Evolutionary conservation across 192 early-diverging fungal species (phyloP).

Genomic region (Backusella luteola): DNA sequence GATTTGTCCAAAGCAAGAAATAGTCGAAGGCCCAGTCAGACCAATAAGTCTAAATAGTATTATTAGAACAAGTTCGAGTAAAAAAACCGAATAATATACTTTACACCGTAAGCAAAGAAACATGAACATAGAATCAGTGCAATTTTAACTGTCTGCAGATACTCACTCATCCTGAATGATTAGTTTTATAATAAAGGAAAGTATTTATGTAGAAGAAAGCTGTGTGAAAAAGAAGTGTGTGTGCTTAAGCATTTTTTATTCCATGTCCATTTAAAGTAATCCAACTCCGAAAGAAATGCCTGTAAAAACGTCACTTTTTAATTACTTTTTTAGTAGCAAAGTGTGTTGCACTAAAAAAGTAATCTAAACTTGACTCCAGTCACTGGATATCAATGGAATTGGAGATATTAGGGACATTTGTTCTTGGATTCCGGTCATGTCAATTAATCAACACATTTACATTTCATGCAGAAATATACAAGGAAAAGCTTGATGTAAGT

Average conservation of each 20-base stretch:
- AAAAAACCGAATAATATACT: neutral
- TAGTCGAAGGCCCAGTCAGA: slow-evolving; percentile 33
- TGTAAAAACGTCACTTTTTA: neutral
- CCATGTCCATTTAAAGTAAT: neutral
- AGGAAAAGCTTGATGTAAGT: too few relatives aligned
- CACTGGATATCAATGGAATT: neutral
- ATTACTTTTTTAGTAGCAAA: neutral
- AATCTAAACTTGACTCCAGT: neutral
- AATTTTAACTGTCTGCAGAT: slow-evolving; percentile 13
- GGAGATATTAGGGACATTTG: neutral
- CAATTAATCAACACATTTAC: neutral
- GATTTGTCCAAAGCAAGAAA: slow-evolving; percentile 28
- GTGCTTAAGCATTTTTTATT: neutral
- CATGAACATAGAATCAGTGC: slow-evolving; percentile 24
- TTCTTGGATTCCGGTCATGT: neutral
- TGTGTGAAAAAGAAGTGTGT: neutral
- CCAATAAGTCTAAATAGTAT: slow-evolving; percentile 20
- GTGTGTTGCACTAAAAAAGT: neutral
- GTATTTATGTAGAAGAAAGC: neutral
- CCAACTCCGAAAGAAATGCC: neutral
- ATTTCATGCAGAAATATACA: neutral
- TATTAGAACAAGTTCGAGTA: neutral
- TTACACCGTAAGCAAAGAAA: slow-evolving; percentile 29
- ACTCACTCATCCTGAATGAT: slow-evolving; percentile 1
- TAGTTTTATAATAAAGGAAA: neutral